phyloP scores from a whole-genome alignment of 2,329 filamentous ascomycete species.

The Didymosphaeria variabile region DNA sequence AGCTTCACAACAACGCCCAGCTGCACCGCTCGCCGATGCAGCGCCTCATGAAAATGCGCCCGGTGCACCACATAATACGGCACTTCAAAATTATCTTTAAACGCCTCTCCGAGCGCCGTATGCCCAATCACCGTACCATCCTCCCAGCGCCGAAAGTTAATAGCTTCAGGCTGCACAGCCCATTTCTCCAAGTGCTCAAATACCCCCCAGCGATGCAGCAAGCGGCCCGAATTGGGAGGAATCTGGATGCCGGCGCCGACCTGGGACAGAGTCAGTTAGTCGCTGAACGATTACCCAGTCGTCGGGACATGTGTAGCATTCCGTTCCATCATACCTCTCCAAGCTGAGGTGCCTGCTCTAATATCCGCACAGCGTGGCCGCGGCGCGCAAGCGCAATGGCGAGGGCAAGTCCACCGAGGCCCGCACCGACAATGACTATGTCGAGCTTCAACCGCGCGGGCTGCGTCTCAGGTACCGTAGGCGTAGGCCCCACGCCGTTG shows the following conservation, averaged over 20 bases:
- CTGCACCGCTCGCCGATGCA: constrained; percentile 25
- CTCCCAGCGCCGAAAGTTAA: constrained; percentile 62
- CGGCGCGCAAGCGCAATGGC: constrained; percentile 23
- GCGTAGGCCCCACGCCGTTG: no score
- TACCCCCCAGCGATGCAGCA: constrained; percentile 60
- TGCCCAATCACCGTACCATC: constrained; percentile 57
- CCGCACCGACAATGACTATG: constrained; percentile 26
- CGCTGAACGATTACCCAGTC: background rate
- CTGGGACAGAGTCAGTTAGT: background rate
- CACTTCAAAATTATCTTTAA: constrained; percentile 44
- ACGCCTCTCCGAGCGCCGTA: constrained; percentile 62
- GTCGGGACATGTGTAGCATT: no score
- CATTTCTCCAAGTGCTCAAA: constrained; percentile 17
- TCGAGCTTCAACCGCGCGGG: constrained; percentile 21
- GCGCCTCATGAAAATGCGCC: constrained; percentile 28
- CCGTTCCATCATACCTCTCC: no score
- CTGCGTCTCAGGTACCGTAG: no score
- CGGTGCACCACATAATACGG: constrained; percentile 34
- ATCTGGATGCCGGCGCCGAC: constrained; percentile 33
- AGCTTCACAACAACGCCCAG: constrained; percentile 25
- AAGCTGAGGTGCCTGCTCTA: constrained; percentile 21
- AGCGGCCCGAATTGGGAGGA: constrained; percentile 46
- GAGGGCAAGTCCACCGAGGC: constrained; percentile 25
- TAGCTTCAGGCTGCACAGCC: constrained; percentile 51
- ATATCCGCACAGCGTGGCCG: constrained; percentile 24